Base-by-base conservation (phyloP, 352 stramenopile species). In the Saprolegnia parasitica region DNA sequence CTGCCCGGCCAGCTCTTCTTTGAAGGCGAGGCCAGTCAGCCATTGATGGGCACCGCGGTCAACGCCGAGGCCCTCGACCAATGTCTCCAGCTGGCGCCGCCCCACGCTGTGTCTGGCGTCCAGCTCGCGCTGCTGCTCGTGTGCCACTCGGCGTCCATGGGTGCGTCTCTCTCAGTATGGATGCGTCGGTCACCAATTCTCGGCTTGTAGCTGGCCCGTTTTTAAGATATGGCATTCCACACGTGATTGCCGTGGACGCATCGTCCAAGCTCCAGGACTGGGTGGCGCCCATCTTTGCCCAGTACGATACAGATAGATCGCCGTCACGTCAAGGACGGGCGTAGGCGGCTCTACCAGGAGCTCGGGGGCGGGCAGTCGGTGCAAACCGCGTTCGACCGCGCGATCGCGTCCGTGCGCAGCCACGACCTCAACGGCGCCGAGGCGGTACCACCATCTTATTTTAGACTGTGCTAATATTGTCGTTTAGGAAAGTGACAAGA, bases 101-200 rank as follows among this genome's bases (percentile, higher is more conserved):
- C 52, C 1, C 9, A 11, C 11, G 11, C 52, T 2, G 20, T 24
- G 13, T 16, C n/a, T 42, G 24, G 35, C 24, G 13, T 60, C 24
- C 20, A 15, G 24, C 35, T 60, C 24, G 52, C 20, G 11, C 11
- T 60, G 13, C 35, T 60, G 13, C 35, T 60, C 24, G 52, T 60
- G 52, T 60, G 52, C 20, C n/a, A 60, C 9, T 60, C 52, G 11
- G 52, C 11, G 35, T 60, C 52, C 3, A 60, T 60, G 52, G 52
- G 52, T 60, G 3, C 24, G 8, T 20, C 2, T 60, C 52, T 49
- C 11, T 49, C 18, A 8, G 13, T 49, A 16, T 20, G 13, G 11
- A 55, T 55, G 47, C 47, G n/a, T 55, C 24, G 2, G n/a, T 2
- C 2, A 5, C 5, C n/a, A 29, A 55, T 55, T 29, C 2, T 55